Percentiles rank a stretch among this genome's conserved stretches.
phyloP scores from a whole-genome alignment of 2,329 filamentous ascomycete genomes.

The Metarhizium humberi region DNA sequence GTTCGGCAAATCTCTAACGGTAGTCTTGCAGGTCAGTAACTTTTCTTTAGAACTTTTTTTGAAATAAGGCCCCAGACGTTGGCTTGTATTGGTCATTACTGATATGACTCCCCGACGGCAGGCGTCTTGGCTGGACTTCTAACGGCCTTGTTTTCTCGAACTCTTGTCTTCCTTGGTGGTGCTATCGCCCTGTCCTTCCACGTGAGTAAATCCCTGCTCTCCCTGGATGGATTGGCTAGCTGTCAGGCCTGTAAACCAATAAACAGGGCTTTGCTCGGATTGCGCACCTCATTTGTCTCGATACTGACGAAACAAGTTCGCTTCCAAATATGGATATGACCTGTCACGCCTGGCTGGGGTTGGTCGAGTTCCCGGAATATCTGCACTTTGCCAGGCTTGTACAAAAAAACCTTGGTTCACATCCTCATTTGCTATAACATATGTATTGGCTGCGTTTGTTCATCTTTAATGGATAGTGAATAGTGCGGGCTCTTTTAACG shows the following conservation, averaged over 20 bases:
- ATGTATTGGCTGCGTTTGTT: constrained; percentile 50
- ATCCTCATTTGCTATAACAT: constrained; percentile 61
- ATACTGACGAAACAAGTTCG: constrained; percentile 20
- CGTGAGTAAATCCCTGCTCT: constrained; percentile 31
- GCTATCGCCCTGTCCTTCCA: constrained; percentile 54
- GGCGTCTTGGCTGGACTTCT: constrained; percentile 56
- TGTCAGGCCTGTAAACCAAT: neutral
- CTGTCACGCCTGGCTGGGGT: constrained; percentile 27
- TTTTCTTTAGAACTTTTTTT: neutral
- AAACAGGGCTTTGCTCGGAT: neutral
- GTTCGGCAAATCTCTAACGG: constrained; percentile 44
- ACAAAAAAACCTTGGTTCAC: constrained; percentile 55
- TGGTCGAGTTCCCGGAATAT: constrained; percentile 23
- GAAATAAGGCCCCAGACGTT: neutral
- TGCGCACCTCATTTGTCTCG: too few species aligned
- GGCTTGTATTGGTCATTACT: neutral
- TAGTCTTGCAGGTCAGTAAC: constrained; percentile 37
- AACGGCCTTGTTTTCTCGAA: constrained; percentile 61
- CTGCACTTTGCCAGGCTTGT: constrained; percentile 37
- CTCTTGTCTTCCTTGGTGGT: constrained; percentile 58
- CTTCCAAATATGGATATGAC: constrained; percentile 33
- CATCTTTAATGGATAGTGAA: constrained; percentile 28
- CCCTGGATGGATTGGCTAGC: constrained; percentile 10
- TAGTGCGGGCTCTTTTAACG: neutral
- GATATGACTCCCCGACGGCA: constrained; percentile 17